Evolutionary conservation across 768 basidiomycete genomes (phyloP).

Genomic region (Mycena belliarum): DNA sequence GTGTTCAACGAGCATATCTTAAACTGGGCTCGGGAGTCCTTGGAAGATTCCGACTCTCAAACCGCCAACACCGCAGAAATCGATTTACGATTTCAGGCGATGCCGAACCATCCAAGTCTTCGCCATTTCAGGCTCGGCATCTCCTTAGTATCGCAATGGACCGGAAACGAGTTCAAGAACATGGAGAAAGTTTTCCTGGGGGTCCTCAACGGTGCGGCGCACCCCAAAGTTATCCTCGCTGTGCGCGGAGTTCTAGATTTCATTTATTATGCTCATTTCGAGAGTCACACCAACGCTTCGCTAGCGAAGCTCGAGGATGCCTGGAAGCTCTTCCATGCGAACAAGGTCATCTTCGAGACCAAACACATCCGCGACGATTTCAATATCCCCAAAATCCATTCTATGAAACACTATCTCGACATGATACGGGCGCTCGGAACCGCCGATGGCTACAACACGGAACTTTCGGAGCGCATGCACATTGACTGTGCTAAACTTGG

Average conservation of each 20-base stretch:
- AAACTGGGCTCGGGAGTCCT: constrained; percentile 30
- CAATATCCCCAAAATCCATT: constrained; percentile 38
- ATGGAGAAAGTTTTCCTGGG: constrained; percentile 32
- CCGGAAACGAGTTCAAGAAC: constrained; percentile 35
- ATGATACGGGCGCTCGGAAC: constrained; percentile 28
- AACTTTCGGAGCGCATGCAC: constrained; percentile 36
- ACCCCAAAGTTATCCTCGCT: constrained; percentile 15
- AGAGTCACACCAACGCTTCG: constrained; percentile 17
- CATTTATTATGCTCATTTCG: constrained; percentile 28
- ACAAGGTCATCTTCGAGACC: constrained; percentile 30
- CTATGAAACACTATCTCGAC: constrained; percentile 30
- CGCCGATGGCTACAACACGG: constrained; percentile 31
- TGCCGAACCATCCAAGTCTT: constrained; percentile 29
- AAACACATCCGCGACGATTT: constrained; percentile 29
- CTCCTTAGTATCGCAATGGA: constrained; percentile 35
- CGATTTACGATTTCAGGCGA: constrained; percentile 34
- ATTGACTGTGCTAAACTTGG: constrained; percentile 39
- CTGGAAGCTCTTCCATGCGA: constrained; percentile 26
- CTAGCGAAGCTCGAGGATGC: constrained; percentile 25
- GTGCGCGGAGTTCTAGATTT: constrained; percentile 32
- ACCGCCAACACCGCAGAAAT: constrained; percentile 34
- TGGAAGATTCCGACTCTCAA: constrained; percentile 1
- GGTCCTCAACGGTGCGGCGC: constrained; percentile 24
- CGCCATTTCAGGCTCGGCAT: constrained; percentile 38
- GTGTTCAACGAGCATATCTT: constrained; percentile 47